These are phyloP conservation scores for Talaromyces nanjingensis DNA, from an alignment of 495 filamentous ascomycete genomes.

Conservation along the genomic window DNA sequence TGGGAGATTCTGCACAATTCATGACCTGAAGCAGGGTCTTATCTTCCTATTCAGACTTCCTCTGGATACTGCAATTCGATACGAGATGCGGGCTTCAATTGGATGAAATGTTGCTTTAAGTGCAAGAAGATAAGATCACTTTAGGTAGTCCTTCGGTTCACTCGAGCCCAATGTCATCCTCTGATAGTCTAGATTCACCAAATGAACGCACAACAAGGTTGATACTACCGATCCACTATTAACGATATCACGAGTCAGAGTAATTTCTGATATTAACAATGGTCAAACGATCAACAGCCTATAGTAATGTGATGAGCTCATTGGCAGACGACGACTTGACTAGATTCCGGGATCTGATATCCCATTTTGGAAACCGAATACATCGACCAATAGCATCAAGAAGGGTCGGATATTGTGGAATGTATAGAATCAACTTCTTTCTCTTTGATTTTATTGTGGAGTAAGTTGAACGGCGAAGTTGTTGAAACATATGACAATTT, in stretches of 20 bases:
- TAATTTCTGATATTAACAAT: background rate
- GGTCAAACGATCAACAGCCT: background rate
- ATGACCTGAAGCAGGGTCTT: background rate
- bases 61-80: background rate
- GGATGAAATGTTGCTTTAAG: background rate
- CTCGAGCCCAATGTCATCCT: background rate
- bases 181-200: background rate
- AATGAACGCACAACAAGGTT: background rate
- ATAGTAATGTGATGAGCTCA: background rate
- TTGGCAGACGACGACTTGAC: background rate
- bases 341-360: conserved; percentile 29
- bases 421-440: conserved; percentile 2
- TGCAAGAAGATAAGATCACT: background rate
- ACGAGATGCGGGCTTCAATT: background rate
- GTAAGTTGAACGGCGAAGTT: background rate
- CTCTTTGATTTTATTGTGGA: background rate
- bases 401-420: conserved; percentile 5
- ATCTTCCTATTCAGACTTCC: background rate
- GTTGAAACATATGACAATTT: background rate
- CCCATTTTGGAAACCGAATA: conserved; percentile 32
- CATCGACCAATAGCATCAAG: conserved; percentile 11
- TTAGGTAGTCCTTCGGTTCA: background rate
- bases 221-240: background rate
- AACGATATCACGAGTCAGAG: background rate
- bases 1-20: background rate